Evolutionary conservation across 2,329 filamentous ascomycete genomes (phyloP), one percentile per base, ranked within the genome.

Genomic region (Microsporum audouinii): DNA sequence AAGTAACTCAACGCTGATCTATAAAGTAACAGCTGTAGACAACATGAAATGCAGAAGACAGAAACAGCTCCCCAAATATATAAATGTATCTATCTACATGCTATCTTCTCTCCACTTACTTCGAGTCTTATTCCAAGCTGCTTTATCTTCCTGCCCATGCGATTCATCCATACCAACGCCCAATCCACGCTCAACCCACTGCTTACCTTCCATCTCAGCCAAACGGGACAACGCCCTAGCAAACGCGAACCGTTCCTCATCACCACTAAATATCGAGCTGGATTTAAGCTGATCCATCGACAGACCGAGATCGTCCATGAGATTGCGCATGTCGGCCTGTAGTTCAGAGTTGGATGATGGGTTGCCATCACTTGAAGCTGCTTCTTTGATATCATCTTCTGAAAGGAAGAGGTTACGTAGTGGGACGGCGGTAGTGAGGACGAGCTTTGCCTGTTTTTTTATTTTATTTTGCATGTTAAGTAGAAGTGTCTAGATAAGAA

Each of bases 221-320:
- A 99, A 76, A 61, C 94, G 79, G 60, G 87, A 91, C 67, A 97
- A 73, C 0, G 94, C 94, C 60, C 94, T 80, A 29, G 91, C 91
- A 78, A 99, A 99, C 0, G 94, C 94, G 77, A 99, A 99, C 0
- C 90, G 84, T 76, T 99, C 94, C 77, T 99, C 94, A 62, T 96
- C 94, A 45, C 94, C 94, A 1, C 87, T 88, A 73, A 99, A 99
- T 43, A 97, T 83, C 66, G 83, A 89, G 47, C 87, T 90, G 66
- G 86, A 86, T 77, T 95, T 95, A 68, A 99, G 79, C 74, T 88
- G 86, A 57, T 85, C 81, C 77, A 94, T 91, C 68, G 88, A 91
- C 76, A 91, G 83, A 43, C 90, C 90, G 55, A 96, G 75, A 70
- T 96, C 89, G 68, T 96, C 90, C 83, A 96, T 88, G 69, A 95